These are phyloP conservation scores for Monosporascus sp. DNA, from an alignment of 2,329 filamentous ascomycete species.

Conservation along the genomic window DNA sequence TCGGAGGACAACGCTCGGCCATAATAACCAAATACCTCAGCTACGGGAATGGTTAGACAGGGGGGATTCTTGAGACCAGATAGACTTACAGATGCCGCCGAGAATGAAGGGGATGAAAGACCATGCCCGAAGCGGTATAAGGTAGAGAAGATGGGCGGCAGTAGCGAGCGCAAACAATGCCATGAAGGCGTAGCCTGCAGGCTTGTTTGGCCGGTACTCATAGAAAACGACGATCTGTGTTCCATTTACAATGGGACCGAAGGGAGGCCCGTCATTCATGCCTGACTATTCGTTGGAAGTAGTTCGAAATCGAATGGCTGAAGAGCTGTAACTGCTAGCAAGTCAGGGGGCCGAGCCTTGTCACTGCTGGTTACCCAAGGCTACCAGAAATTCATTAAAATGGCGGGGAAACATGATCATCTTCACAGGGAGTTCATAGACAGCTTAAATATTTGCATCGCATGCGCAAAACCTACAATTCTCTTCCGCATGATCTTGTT, in stretches of 20 bases:
- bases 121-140: slow-evolving; percentile 10
- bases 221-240: slow-evolving; percentile 14
- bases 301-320: not conserved
- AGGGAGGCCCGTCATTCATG: slow-evolving; percentile 1
- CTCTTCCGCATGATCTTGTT: not conserved
- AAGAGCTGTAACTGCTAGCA: not conserved
- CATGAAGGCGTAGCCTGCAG: slow-evolving; percentile 10
- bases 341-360: too few relatives aligned
- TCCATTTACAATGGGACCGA: slow-evolving; percentile 10
- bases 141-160: slow-evolving; percentile 7
- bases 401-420: not conserved
- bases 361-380: not conserved
- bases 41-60: not conserved
- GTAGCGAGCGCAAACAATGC: slow-evolving; percentile 10
- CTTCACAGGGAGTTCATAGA: not conserved
- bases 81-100: slow-evolving; percentile 8
- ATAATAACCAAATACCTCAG: slow-evolving; percentile 2
- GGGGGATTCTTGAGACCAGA: not conserved
- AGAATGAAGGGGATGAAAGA: slow-evolving; percentile 14
- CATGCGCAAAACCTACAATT: not conserved
- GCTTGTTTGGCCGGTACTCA: slow-evolving; percentile 9
- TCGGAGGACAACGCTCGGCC: not conserved
- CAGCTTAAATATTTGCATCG: not conserved
- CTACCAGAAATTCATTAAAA: not conserved
- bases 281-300: not conserved